Evolutionary conservation across 345 rosid species (phyloP).

Genomic region (Murraya paniculata): DNA sequence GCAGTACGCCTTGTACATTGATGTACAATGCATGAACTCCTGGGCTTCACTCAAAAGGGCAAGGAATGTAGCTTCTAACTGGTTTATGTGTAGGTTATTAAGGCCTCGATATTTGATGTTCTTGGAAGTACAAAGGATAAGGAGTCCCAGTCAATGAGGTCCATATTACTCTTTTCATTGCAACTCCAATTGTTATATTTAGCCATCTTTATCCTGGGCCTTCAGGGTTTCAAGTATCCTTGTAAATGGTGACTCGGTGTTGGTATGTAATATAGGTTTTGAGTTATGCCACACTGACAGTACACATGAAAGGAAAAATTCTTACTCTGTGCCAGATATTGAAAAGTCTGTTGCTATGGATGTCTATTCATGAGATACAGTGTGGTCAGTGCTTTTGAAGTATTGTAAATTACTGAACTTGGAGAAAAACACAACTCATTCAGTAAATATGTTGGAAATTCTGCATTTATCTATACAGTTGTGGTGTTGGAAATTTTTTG

Average conservation of each 20-base stretch:
- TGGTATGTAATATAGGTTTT: neutral
- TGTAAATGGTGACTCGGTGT: neutral
- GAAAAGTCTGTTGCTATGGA: neutral
- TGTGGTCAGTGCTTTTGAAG: neutral
- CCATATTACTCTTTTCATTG: neutral
- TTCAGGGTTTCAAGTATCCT: neutral
- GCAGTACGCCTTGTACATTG: neutral
- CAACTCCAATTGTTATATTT: neutral
- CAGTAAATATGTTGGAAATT: neutral
- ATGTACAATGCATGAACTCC: neutral
- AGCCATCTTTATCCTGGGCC: neutral
- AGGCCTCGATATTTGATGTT: neutral
- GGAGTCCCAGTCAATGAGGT: neutral
- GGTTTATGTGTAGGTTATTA: neutral
- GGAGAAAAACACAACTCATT: neutral
- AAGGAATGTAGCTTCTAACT: neutral
- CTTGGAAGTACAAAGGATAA: neutral
- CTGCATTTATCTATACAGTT: neutral
- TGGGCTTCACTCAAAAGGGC: neutral
- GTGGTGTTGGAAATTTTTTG: neutral
- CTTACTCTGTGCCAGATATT: neutral
- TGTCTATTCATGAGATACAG: neutral
- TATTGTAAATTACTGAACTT: neutral
- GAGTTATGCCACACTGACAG: neutral
- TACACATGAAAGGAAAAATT: neutral